Evolutionary conservation across 1,284 basidiomycete genomes (phyloP), one percentile per base, ranked within the genome.

Genomic region (Farysia itapuensis): DNA sequence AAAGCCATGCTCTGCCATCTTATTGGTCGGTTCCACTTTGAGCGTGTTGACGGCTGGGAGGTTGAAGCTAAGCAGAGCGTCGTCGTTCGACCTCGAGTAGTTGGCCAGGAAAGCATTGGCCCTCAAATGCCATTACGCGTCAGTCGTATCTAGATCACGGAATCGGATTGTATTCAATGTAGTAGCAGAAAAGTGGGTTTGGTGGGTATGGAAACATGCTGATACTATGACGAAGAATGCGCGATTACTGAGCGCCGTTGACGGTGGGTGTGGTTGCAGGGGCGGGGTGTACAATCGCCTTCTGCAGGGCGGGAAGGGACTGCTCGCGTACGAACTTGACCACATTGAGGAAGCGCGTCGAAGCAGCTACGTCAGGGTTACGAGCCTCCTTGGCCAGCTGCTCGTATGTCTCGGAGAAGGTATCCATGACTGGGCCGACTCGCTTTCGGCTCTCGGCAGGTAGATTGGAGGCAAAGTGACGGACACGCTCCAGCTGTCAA

Each of bases 401-500:
- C 46, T 74, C 68, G 63, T 74, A 75, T 3, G 72, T 65, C 34
- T 70, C 61, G 43, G 42, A 52, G 35, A 75, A 68, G 12, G 73
- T 67, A 25, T 70, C 63, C 16, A 73, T 51, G 16, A 73, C 49
- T 4, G 74, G 74, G 5, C 67, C 47, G 23, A 75, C 43, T 34
- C 72, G 70, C 60, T 74, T 72, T 22, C 63, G 64, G 39, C 53
- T 57, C 45, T 73, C 72, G 20, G 69, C 56, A 14, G 74, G 71
- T 26, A 75, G 50, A 39, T 43, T 56, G 5, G 31, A 42, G 20
- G 69, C 70, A 44, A 70, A 75, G 50, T 45, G 45, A 33, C 73
- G 71, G 18, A 75, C 67, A 7, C 54, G 52, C 22, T 75, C 74
- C 34, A 75, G 66, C 47, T 61, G 42, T 2, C 43, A 19, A 19